Base-by-base conservation (phyloP, 371 early-diverging fungal genomes). In the Rhizopus arrhizus region DNA sequence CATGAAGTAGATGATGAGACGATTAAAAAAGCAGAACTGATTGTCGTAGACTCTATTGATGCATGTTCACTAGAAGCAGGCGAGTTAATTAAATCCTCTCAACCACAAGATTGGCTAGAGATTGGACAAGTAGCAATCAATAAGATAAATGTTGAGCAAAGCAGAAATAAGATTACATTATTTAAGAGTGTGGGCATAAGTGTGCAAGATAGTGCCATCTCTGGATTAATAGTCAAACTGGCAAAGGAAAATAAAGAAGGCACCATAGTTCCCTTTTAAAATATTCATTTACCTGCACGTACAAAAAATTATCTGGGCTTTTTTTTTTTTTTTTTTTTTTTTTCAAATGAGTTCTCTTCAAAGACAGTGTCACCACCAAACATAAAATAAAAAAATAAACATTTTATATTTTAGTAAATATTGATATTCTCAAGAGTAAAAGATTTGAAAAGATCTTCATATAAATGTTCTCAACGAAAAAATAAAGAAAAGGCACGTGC, bases 151-250 rank as follows among this genome's bases (percentile, higher is more conserved):
- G 47, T 64, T 0, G 33, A 32, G 9, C 35, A 62, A 22, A 64
- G 62, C 6, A 59, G 50, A 29, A 16, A 50, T 0, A 75, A 80
- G 46, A 70, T 82, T 32, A 72, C 87, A 0, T 74, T 87, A 4
- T 87, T 85, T 56, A 87, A 87, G 63, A 84, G 85, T 41, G 87
- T 87, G 0, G 87, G 87, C 3, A 80, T 85, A 57, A 82, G 84
- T 33, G 80, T 83, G 3, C 85, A 85, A 68, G 87, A 87, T 61
- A 82, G 83, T 36, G 84, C 87, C 15, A 80, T 87, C 28, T 70
- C 87, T 15, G 73, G 77, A 0, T 48, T 78, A 43, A 81, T 86
- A 36, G 65, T 78, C 10, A 72, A 75, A 15, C 57, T 52, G 32
- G 87, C 84, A 10, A 77, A 83, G 49, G 58, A 69, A 31, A 57